Conservation (phyloP, 225 moss, liverwort and hornwort genomes). For the Pleurozium schreberi region DNA sequence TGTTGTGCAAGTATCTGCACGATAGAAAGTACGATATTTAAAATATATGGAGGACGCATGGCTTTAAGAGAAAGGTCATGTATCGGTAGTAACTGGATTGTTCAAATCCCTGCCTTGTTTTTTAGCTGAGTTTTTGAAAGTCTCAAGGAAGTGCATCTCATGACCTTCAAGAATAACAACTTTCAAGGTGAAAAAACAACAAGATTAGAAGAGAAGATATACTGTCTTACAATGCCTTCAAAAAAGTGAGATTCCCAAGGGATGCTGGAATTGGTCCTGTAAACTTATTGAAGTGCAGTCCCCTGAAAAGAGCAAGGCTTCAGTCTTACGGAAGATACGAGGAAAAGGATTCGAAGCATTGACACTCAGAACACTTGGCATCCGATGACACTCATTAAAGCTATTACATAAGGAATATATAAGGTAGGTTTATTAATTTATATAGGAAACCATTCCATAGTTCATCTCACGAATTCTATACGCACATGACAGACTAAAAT, state of each 20-base stretch:
- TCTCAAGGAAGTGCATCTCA: not conserved
- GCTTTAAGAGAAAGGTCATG: not conserved
- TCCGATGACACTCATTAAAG: too few species aligned
- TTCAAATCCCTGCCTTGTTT: not conserved
- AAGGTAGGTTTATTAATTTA: too few species aligned
- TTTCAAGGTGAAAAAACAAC: not conserved
- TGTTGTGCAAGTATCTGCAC: conserved; percentile 46
- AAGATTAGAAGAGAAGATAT: not conserved
- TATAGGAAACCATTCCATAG: too few species aligned
- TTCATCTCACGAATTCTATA: not conserved
- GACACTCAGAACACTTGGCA: not conserved
- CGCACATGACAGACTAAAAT: not conserved
- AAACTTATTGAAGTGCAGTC: conserved; percentile 31
- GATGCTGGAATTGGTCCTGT: conserved; percentile 35
- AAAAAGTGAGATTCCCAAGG: conserved; percentile 17
- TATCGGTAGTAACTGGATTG: not conserved
- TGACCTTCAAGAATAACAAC: not conserved
- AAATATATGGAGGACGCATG: not conserved
- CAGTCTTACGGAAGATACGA: not conserved
- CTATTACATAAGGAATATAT: too few species aligned
- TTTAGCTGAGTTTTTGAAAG: not conserved
- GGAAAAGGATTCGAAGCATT: not conserved
- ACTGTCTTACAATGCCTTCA: conserved; percentile 30
- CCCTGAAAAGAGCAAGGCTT: conserved; percentile 9
- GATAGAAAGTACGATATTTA: not conserved